Evolutionary conservation across 768 basidiomycete genomes (phyloP), one percentile per base, ranked within the genome.

Genomic region (Russula virescens): DNA sequence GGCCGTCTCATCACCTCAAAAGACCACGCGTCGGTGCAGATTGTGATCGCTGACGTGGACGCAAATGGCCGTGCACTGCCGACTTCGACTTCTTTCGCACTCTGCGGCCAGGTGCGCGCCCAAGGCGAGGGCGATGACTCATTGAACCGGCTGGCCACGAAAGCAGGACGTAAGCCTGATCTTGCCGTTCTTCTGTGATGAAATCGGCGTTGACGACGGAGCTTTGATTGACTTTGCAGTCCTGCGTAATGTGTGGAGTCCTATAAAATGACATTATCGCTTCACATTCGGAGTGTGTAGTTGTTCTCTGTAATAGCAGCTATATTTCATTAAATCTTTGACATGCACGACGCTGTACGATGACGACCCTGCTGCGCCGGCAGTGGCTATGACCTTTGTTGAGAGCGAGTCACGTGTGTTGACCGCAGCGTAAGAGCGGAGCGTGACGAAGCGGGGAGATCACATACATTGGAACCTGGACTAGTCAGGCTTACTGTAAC

Each of bases 1-100:
- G 94, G 95, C 86, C 94, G 96, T 69, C 82, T 99, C 73, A 98
- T 99, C 79, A 98, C 90, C 68, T 91, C 96, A 70, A 98, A 98
- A 81, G 97, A 99, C 79, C 93, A 98, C 75, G 96, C 97, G 40
- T 97, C 95, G 35, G 94, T 99, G 73, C 97, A 99, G 75, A 87
- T 99, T 76, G 89, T 86, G 77, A 82, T 99, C 70, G 89, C 82
- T 64, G 96, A 98, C 71, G 97, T 99, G 72, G 95, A 98, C 73
- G 84, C 88, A 68, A 84, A 84, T 57, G 95, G 94, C 73, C 84
- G 83, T 70, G 91, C 91, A 18, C 75, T 89, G 69, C 73, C 75
- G 72, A 89, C 89, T 52, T 84, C 85, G 64, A 94, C 94, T 63
- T 91, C 94, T 61, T 97, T 98, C 73, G 97, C 95, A 48, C 86